Base-by-base conservation (phyloP, 2,329 filamentous ascomycete species). In the Colletotrichum costaricense region DNA sequence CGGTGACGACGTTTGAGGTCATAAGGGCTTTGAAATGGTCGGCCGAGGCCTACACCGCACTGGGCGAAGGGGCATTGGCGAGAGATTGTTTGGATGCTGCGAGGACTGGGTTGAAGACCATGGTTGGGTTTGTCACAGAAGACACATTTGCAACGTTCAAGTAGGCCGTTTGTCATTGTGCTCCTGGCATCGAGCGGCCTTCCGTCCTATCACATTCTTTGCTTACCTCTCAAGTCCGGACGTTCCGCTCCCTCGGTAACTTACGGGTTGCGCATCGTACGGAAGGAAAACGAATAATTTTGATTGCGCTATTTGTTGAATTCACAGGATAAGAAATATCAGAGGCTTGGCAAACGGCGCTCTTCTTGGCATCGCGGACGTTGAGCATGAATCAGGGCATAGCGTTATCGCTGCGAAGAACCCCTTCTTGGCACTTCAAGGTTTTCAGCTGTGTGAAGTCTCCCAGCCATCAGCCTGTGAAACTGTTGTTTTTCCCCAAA, bases 1-100 rank as follows among this genome's bases (percentile, higher is more conserved):
- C 74, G 12, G 72, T 83, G 22, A 80, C 81, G 74, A 81, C 81
- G 19, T 80, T 83, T 2, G 82, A 84, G 70, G 79, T 81, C 1
- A 78, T 82, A 30, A 79, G 78, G 30, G 80, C 79, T 4, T 70
- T 84, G 26, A 77, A 79, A 67, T 75, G 77, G 49, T 74, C 79
- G 14, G 77, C 77, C 0, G 80, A 81, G 46, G 79, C 81, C 3
- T 80, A 81, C 49, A 68, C 49, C 14, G 78, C 77, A 4, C 60
- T 82, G 28, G 82, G 80, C 0, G 71, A 78, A 33, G 64, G 65
- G n/a, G 76, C 76, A 4, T 69, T 80, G 71, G 79, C 79, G 0
- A 62, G 46, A 7, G 74, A 77, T 38, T 82, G 78, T 58, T 58
- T 77, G 4, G 77, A 78, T 38, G 80, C 81, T 2, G 80, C 77